Evolutionary conservation across 805 yeast species (phyloP), one percentile per base, ranked within the genome.

Genomic region (Cyberlindnera misumaiensis): DNA sequence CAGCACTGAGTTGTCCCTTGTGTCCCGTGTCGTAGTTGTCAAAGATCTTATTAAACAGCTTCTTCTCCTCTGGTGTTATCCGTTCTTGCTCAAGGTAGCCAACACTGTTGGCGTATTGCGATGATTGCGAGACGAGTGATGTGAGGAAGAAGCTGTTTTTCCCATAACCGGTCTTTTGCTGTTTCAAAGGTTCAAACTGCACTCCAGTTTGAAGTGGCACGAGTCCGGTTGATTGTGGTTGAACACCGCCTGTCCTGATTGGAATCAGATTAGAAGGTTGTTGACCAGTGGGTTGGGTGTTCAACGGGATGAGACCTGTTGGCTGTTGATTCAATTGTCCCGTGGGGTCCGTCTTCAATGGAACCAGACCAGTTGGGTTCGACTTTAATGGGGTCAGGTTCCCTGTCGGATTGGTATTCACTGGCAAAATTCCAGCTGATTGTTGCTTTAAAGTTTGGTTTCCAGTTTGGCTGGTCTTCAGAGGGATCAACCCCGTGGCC

Each of bases 31-130:
- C 97, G 86, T 95, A 90, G 35, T 94, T 93, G 38, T 72, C 73
- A 64, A 93, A 90, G 44, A 90, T 85, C 40, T 82, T 84, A 56
- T 88, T 96, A 62, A 89, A 90, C 39, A 89, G 77, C 17, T 43
- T 70, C 59, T 89, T 89, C 56, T 90, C 97, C 53, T 86, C 88
- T 48, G 80, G 76, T 29, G 94, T 75, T 45, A 89, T 86, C 10
- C 79, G 59, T 38, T 63, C 65, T 32, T 61, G 57, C 12, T 36
- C 36, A n/a, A 43, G 18, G 28, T 38, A 42, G 24, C 53, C 59
- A 32, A 60, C 56, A n/a, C 61, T 48, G 16, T 59, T 49, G 24
- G 60, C 44, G 27, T 58, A 35, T 8, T 38, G 37, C 22, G 29
- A 29, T 40, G 72, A 70, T 56, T 88, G 87, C 55, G 86, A 77